Percentiles rank a stretch among this genome's conserved stretches.
phyloP scores from a whole-genome alignment of 192 early-diverging fungal species.

The Obelidium mucronatum region DNA sequence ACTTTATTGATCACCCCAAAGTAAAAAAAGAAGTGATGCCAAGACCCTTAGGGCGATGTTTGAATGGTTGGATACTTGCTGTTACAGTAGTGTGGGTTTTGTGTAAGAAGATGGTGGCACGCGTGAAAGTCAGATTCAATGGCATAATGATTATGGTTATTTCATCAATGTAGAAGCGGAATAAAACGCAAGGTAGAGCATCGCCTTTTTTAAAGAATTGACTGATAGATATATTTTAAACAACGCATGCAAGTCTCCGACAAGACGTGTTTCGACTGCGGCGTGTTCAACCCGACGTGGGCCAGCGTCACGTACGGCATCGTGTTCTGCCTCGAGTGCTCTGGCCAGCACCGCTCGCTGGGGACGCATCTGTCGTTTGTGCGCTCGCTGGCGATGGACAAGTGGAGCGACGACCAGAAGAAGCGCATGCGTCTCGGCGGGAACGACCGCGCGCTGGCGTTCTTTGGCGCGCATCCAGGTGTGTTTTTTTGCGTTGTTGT shows the following conservation, averaged over 20 bases:
- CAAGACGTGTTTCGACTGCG: constrained; percentile 87
- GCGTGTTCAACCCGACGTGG: constrained; percentile 70
- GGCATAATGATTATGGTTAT: no score
- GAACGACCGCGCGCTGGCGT: constrained; percentile 83
- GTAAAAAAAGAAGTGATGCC: no score
- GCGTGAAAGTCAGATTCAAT: no score
- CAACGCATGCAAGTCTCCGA: neutral
- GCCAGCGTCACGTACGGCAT: constrained; percentile 92
- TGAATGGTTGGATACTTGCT: no score
- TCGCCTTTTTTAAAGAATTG: no score
- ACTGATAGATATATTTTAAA: no score
- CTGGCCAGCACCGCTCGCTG: constrained; percentile 34
- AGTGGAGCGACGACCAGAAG: constrained; percentile 94
- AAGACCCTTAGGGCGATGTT: no score
- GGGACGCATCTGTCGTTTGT: constrained; percentile 83
- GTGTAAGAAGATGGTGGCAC: no score
- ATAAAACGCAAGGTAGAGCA: no score
- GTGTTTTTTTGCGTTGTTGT: constrained; percentile 4
- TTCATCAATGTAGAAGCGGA: no score
- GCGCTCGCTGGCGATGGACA: constrained; percentile 98
- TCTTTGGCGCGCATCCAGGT: constrained; percentile 66
- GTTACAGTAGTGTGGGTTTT: no score
- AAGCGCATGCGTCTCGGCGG: constrained; percentile 95
- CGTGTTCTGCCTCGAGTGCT: constrained; percentile 83
- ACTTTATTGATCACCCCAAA: no score